A percentile compares a stretch with the other conserved stretches of the same genome.
phyloP scores from a whole-genome alignment of 164 flowering plant species.

The Aristolochia californica region DNA sequence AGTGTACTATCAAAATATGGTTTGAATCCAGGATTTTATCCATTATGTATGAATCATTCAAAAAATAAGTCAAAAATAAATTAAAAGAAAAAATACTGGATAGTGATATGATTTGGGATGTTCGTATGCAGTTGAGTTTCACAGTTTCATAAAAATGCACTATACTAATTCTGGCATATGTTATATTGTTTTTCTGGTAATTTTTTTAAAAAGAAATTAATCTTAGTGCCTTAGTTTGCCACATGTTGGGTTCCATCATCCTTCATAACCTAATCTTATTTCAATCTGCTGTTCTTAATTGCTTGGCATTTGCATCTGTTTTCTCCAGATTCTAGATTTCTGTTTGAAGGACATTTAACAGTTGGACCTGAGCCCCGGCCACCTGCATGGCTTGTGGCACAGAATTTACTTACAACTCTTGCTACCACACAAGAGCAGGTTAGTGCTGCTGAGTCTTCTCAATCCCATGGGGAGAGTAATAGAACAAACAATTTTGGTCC shows the following conservation, averaged over 20 bases:
- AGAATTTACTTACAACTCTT: slow-evolving; percentile 36
- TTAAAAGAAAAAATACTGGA: no score
- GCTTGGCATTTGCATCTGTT: background rate
- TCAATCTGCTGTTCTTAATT: background rate
- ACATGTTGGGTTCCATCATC: background rate
- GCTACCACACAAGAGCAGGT: slow-evolving; percentile 15
- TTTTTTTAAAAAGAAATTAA: background rate
- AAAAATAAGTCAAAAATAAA: no score
- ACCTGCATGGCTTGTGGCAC: slow-evolving; percentile 68
- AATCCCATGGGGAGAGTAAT: slow-evolving; percentile 13
- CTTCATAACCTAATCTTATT: background rate
- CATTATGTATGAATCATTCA: no score
- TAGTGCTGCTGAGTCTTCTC: slow-evolving; percentile 39
- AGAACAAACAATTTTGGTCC: slow-evolving; percentile 16
- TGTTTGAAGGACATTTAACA: slow-evolving; percentile 94
- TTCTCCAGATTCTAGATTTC: slow-evolving; percentile 39
- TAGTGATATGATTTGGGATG: background rate
- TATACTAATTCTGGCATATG: background rate
- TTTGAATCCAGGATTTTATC: no score
- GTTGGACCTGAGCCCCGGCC: slow-evolving; percentile 89
- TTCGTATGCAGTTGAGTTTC: background rate
- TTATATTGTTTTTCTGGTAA: background rate
- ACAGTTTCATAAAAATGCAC: background rate
- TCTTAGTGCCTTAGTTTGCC: background rate
- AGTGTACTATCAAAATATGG: no score